Conservation (phyloP, 1,139 yeast species). For the Entelexis sorbosivorans region DNA sequence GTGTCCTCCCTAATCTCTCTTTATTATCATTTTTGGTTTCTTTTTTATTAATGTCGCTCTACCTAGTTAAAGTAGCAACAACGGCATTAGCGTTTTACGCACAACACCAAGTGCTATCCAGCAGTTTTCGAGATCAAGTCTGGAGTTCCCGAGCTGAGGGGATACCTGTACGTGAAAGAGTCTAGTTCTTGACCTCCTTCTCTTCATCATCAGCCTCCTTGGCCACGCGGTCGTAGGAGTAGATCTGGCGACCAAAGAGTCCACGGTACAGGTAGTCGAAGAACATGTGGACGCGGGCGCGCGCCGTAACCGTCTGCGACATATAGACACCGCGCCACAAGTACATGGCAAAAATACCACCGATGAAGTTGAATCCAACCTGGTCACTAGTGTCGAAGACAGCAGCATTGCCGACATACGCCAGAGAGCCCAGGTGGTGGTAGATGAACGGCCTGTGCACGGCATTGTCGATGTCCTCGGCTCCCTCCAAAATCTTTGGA, state of each 20-base stretch:
- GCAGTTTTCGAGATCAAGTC: too few relatives aligned
- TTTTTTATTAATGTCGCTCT: too few relatives aligned
- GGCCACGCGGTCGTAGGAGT: slow-evolving; percentile 23
- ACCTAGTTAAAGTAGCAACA: too few relatives aligned
- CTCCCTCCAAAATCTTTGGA: slow-evolving; percentile 29
- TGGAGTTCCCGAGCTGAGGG: too few relatives aligned
- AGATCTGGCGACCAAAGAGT: slow-evolving; percentile 47
- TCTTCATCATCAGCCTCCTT: slow-evolving; percentile 2
- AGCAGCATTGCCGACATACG: slow-evolving; percentile 55
- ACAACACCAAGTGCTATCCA: too few relatives aligned
- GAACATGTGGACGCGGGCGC: slow-evolving; percentile 47
- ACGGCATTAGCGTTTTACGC: too few relatives aligned
- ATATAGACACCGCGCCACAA: slow-evolving; percentile 58
- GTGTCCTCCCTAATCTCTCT: too few relatives aligned
- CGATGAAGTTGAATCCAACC: slow-evolving; percentile 38
- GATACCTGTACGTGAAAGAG: too few relatives aligned
- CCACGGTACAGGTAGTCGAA: slow-evolving; percentile 59
- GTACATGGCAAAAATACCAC: slow-evolving; percentile 55
- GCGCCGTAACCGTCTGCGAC: slow-evolving; percentile 49
- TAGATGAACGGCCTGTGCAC: slow-evolving; percentile 46
- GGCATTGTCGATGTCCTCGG: slow-evolving; percentile 45
- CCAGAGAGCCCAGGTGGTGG: slow-evolving; percentile 49
- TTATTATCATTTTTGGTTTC: too few relatives aligned
- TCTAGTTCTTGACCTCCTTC: background rate
- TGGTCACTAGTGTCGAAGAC: slow-evolving; percentile 39